phyloP scores from a whole-genome alignment of 208 protist species.

The Jaenimonas drosophilae region DNA sequence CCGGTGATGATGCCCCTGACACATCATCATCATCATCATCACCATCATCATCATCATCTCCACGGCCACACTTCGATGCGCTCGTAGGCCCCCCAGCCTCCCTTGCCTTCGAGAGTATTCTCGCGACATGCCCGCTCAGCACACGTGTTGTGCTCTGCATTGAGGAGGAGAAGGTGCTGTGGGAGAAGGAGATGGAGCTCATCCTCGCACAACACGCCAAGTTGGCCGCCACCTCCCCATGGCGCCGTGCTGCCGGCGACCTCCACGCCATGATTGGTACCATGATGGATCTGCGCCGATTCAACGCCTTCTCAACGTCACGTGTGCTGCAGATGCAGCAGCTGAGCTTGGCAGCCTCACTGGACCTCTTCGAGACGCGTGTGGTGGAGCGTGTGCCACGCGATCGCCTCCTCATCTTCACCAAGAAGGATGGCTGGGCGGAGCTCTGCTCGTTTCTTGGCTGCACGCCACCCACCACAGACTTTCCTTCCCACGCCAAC shows the following conservation, averaged over 20 bases:
- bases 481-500: slow-evolving; percentile 38
- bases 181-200: slow-evolving; percentile 48
- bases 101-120: slow-evolving; percentile 67
- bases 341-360: slow-evolving; percentile 22
- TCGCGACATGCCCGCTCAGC: slow-evolving; percentile 57
- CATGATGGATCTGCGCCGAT: slow-evolving; percentile 38
- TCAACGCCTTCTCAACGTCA: too few relatives aligned
- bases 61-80: slow-evolving; percentile 32
- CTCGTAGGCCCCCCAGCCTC: slow-evolving; percentile 73
- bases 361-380: slow-evolving; percentile 68
- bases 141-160: slow-evolving; percentile 75
- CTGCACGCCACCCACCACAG: slow-evolving; percentile 17
- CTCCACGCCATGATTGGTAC: slow-evolving; percentile 44
- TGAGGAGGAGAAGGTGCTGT: slow-evolving; percentile 65
- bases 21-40: background rate
- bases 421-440: slow-evolving; percentile 62
- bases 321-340: slow-evolving; percentile 17
- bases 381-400: slow-evolving; percentile 56
- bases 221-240: too few relatives aligned
- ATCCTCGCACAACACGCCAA: too few relatives aligned
- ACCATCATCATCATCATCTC: background rate
- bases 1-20: background rate
- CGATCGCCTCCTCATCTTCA: slow-evolving; percentile 74
- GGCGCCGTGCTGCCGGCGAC: slow-evolving; percentile 7
- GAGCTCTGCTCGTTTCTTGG: slow-evolving; percentile 63